phyloP scores from a whole-genome alignment of 345 rosid genomes.

The Camelina sativa region DNA sequence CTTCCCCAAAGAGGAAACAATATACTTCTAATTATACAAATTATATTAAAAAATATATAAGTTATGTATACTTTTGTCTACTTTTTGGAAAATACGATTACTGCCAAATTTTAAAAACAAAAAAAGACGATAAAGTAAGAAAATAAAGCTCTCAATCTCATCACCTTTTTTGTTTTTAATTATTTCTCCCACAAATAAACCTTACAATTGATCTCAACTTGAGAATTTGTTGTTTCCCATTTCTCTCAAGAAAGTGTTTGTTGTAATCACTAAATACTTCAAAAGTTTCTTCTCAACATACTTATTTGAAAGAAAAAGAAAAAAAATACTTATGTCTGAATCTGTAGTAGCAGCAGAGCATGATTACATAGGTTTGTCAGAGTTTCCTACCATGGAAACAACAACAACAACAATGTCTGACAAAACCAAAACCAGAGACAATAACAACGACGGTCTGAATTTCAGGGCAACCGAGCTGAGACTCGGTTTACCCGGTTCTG shows the following conservation, averaged over 20 bases:
- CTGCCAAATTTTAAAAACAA: background rate
- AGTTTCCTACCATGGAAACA: slow-evolving; percentile 56
- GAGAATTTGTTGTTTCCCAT: background rate
- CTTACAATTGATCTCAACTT: slow-evolving; percentile 22
- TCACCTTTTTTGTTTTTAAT: slow-evolving; percentile 2
- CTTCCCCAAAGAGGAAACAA: slow-evolving; percentile 18
- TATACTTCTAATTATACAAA: slow-evolving; percentile 10
- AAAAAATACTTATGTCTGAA: slow-evolving; percentile 44
- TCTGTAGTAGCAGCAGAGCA: slow-evolving; percentile 50
- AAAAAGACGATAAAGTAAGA: background rate
- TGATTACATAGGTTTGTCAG: slow-evolving; percentile 63
- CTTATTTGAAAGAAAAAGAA: background rate
- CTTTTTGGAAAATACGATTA: slow-evolving; percentile 13
- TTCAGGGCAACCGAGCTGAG: slow-evolving; percentile 78
- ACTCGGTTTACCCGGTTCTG: slow-evolving; percentile 79
- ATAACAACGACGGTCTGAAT: slow-evolving; percentile 43
- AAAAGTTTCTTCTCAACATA: slow-evolving; percentile 31
- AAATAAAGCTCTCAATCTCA: slow-evolving; percentile 14
- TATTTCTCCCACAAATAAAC: slow-evolving; percentile 17
- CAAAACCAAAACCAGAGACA: slow-evolving; percentile 30
- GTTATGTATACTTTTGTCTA: slow-evolving; percentile 2
- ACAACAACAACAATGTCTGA: slow-evolving; percentile 38
- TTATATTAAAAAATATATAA: background rate
- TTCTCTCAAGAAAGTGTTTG: slow-evolving; percentile 20
- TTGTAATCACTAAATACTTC: slow-evolving; percentile 27